These are phyloP conservation scores for Diversispora epigaea DNA, from an alignment of 192 early-diverging fungal genomes.

Conservation along the genomic window DNA sequence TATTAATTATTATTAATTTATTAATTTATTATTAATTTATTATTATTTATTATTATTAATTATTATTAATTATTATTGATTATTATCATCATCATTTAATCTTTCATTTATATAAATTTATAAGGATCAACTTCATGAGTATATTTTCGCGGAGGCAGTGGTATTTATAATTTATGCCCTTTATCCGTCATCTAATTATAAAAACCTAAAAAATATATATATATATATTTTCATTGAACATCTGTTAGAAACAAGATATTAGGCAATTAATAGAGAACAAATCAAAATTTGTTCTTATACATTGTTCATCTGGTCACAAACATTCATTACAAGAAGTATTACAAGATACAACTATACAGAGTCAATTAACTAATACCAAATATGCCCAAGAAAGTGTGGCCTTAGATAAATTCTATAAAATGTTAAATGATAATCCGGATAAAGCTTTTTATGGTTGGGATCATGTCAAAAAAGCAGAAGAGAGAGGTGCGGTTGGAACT, in stretches of 20 bases:
- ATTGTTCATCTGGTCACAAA: slow-evolving; percentile 95
- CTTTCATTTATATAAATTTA: background rate
- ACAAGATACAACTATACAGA: slow-evolving; percentile 76
- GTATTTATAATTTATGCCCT: slow-evolving; percentile 36
- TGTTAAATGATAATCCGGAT: slow-evolving; percentile 86
- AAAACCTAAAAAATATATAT: background rate
- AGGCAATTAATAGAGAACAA: slow-evolving; percentile 81
- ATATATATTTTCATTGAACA: background rate
- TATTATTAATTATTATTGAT: too few relatives aligned
- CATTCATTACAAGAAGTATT: slow-evolving; percentile 94
- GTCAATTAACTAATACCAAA: slow-evolving; percentile 87
- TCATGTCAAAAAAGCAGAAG: slow-evolving; percentile 82
- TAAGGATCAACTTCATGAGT: slow-evolving; percentile 83
- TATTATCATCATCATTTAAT: background rate
- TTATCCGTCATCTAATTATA: background rate
- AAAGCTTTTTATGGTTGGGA: slow-evolving; percentile 91
- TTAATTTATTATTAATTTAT: too few relatives aligned
- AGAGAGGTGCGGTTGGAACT: slow-evolving; percentile 81
- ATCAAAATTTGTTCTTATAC: slow-evolving; percentile 83
- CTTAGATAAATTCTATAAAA: slow-evolving; percentile 84
- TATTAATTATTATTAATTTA: too few relatives aligned
- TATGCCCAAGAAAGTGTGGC: slow-evolving; percentile 80
- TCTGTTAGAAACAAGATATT: slow-evolving; percentile 68
- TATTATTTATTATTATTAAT: too few relatives aligned
- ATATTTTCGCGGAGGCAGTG: slow-evolving; percentile 83